These are phyloP conservation scores for Dothideomycetidae sp. DNA, from an alignment of 2,329 filamentous ascomycete species.

Conservation along the genomic window DNA sequence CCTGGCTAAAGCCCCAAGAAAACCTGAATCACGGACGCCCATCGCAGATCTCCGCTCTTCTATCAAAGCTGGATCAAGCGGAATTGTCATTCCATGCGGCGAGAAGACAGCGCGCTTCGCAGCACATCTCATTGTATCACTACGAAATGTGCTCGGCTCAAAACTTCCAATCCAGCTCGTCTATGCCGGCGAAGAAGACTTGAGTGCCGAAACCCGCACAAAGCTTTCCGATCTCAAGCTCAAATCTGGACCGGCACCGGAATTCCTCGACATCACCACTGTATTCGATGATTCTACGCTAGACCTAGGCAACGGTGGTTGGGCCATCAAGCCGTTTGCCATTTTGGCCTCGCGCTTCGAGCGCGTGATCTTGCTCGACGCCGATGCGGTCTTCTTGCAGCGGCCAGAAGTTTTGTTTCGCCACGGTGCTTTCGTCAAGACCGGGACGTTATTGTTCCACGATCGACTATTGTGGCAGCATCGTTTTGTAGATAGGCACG, in stretches of 20 bases:
- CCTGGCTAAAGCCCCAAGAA: not conserved
- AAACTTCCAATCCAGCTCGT: constrained; percentile 7
- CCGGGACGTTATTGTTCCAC: constrained; percentile 28
- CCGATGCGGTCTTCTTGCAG: constrained; percentile 26
- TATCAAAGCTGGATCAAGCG: not conserved
- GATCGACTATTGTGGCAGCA: constrained; percentile 29
- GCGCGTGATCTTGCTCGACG: constrained; percentile 31
- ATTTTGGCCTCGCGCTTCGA: constrained; percentile 30
- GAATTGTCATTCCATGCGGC: constrained; percentile 9
- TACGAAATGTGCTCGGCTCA: constrained; percentile 13
- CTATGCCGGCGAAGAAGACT: not conserved
- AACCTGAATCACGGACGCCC: not conserved
- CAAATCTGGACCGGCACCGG: not conserved
- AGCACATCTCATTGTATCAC: constrained; percentile 12
- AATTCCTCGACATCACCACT: constrained; percentile 13
- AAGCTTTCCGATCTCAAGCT: not conserved
- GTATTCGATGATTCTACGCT: constrained; percentile 10
- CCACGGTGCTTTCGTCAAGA: constrained; percentile 21
- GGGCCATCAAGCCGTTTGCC: constrained; percentile 31
- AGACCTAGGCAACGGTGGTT: constrained; percentile 17
- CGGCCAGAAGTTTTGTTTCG: constrained; percentile 22
- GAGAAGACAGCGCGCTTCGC: constrained; percentile 9
- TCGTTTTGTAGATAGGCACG: constrained; percentile 22
- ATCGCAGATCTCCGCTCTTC: constrained; percentile 1
- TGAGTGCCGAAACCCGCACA: not conserved